Conservation (phyloP, 257 asterid species). For the Solanum dulcamara region DNA sequence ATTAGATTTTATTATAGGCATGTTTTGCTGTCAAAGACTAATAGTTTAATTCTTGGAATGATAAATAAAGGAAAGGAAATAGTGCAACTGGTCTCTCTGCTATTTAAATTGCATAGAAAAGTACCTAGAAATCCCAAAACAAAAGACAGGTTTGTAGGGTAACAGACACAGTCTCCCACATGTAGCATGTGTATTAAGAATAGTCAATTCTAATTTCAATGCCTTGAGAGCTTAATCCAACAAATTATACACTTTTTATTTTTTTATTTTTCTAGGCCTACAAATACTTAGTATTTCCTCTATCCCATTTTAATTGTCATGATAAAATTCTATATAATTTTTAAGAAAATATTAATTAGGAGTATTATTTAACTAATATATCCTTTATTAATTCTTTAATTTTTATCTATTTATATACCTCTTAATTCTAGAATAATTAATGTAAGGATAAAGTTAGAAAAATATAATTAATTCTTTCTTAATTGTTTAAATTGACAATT, state of each 20-base stretch:
- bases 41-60: background rate
- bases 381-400: no score
- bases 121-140: constrained; percentile 13
- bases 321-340: no score
- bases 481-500: no score
- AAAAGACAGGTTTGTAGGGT: constrained; percentile 5
- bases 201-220: constrained; percentile 33
- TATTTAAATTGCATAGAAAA: background rate
- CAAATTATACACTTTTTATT: constrained; percentile 20
- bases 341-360: no score
- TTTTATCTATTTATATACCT: no score
- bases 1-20: background rate
- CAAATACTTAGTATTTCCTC: background rate
- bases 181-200: constrained; percentile 65
- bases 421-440: no score
- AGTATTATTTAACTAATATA: no score
- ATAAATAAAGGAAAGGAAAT: background rate
- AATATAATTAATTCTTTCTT: no score
- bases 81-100: background rate
- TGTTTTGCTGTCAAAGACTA: background rate
- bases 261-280: background rate
- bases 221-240: constrained; percentile 48
- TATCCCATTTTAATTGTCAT: no score
- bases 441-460: no score
- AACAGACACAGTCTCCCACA: constrained; percentile 55